These are phyloP conservation scores for Picochlorum sp. DNA, from an alignment of 139 green algal genomes.

Conservation along the genomic window DNA sequence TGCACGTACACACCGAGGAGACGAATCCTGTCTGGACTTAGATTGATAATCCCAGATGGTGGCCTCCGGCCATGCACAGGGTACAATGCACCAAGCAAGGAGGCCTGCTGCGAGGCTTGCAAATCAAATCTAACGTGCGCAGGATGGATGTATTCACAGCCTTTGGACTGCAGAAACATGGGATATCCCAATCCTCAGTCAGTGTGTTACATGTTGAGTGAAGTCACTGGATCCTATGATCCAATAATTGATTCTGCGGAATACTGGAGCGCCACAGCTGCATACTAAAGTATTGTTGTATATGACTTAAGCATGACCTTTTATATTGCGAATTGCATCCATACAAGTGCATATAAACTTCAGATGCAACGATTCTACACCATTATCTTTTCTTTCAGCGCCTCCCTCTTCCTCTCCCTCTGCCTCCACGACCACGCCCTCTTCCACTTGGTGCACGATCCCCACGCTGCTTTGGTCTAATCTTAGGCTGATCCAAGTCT, in stretches of 20 bases:
- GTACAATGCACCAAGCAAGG: not conserved
- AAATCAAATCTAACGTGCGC: not conserved
- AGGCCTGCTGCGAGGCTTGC: constrained; percentile 1
- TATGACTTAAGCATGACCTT: too few species aligned
- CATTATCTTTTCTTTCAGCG: too few species aligned
- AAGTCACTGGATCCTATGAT: constrained; percentile 1
- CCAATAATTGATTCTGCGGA: not conserved
- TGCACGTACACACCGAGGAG: not conserved
- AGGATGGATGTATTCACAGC: not conserved
- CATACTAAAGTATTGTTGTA: not conserved
- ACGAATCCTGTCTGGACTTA: not conserved
- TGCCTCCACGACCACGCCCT: constrained; percentile 6
- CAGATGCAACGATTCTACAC: too few species aligned
- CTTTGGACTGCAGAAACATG: not conserved
- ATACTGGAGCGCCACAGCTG: not conserved
- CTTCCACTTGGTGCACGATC: constrained; percentile 6
- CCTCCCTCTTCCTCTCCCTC: constrained; percentile 15
- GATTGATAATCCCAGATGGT: not conserved
- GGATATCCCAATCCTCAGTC: not conserved
- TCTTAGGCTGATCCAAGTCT: constrained; percentile 90
- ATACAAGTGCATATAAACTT: not conserved
- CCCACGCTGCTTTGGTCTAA: constrained; percentile 70
- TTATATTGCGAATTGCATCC: too few species aligned
- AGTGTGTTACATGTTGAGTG: constrained; percentile 1
- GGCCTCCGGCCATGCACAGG: constrained; percentile 1